Evolutionary conservation across 1,284 basidiomycete species (phyloP), one percentile per base, ranked within the genome.

Genomic region (Sporisorium iseilematis-ciliati): DNA sequence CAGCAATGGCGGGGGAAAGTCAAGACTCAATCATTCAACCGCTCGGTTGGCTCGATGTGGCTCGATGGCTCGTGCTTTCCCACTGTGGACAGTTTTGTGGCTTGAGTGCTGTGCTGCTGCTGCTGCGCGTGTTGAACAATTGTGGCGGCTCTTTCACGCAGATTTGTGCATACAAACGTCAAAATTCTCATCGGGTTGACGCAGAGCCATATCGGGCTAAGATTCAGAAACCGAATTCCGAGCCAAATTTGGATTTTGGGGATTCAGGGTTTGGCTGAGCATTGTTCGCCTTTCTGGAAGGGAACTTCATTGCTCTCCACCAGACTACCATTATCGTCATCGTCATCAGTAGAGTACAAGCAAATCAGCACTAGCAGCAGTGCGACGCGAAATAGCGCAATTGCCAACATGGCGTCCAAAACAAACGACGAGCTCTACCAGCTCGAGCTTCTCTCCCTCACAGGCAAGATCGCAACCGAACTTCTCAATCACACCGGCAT

Each of bases 401-500:
- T 23, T 18, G 25, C 16, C 31, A 31, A 12, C 41, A 66, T 64
- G 65, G 46, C 63, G 12, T 50, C 57, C 11, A 64, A 64, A 29
- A 33, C 49, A 6, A 43, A 60, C 35, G 77, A 75, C 56, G 82
- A 83, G 71, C 72, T 84, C 38, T 82, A 82, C 61, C 78, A 81
- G 71, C 82, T 84, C 64, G 82, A 84, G 63, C 76, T 78, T 12
- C 73, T 83, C 40, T 82, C 82, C 12, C 78, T 84, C 41, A 81
- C 79, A 14, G 73, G 76, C 54, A 84, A 84, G 68, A 79, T 84
- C 61, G 67, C 82, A 7, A 78, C 75, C 20, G 82, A 84, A 48
- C 61, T 85, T 10, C 59, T 89, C 89, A 79, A 92, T 89, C 51
- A 87, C 92, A 58, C 92, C 52, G 82, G 81, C 54, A 79, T 85